Evolutionary conservation across 164 flowering plant species (phyloP).

Genomic region (Berberis vulgaris): DNA sequence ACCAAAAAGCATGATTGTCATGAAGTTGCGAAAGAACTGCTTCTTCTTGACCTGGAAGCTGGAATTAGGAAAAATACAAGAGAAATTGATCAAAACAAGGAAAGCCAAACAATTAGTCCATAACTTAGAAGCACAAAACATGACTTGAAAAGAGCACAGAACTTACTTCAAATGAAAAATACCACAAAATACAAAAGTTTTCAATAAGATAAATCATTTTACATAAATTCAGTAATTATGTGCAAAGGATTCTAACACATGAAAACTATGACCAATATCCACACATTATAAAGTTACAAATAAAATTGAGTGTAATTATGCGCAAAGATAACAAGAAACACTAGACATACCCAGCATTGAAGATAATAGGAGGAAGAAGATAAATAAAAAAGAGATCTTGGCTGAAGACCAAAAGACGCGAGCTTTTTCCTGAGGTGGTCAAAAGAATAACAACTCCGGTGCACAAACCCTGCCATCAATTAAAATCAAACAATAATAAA

Average conservation of each 20-base stretch:
- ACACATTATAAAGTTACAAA: no score
- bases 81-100: neutral
- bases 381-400: conserved; percentile 78
- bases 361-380: conserved; percentile 67
- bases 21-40: conserved; percentile 76
- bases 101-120: neutral
- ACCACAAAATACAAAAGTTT: no score
- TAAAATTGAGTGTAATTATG: no score
- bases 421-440: conserved; percentile 48
- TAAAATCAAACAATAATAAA: conserved; percentile 5
- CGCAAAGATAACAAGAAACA: neutral
- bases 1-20: conserved; percentile 67
- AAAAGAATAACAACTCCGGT: conserved; percentile 56
- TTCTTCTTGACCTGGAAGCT: conserved; percentile 94
- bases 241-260: no score
- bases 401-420: conserved; percentile 60
- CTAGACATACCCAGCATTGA: conserved; percentile 60
- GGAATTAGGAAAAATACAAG: conserved; percentile 2
- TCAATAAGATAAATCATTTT: no score
- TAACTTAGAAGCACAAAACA: neutral
- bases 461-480: conserved; percentile 41
- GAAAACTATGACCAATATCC: no score
- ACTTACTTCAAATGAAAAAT: no score
- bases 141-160: neutral
- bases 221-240: no score